These are phyloP conservation scores for Pistacia atlantica DNA, from an alignment of 345 rosid species.

Conservation along the genomic window DNA sequence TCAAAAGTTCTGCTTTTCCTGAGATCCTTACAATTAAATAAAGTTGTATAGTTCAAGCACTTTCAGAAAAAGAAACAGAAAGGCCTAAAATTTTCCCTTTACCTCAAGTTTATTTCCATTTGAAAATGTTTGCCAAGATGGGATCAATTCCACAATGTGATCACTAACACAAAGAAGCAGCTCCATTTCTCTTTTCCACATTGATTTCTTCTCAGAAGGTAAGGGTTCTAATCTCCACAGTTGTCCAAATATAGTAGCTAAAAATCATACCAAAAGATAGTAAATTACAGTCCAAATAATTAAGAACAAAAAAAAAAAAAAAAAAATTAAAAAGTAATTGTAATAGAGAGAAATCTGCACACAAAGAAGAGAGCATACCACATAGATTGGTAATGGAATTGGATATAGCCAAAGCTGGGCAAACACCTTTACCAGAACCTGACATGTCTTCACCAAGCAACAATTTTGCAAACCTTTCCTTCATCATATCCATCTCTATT, in stretches of 20 bases:
- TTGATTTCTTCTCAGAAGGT: constrained; percentile 64
- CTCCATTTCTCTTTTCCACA: constrained; percentile 98
- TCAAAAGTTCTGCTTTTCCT: background rate
- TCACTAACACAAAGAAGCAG: constrained; percentile 83
- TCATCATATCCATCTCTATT: constrained; percentile 85
- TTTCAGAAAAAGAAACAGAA: background rate
- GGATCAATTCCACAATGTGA: constrained; percentile 89
- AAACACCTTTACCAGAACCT: constrained; percentile 93
- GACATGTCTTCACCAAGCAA: constrained; percentile 99
- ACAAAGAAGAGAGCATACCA: constrained; percentile 41
- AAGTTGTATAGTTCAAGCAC: background rate
- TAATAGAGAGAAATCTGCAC: background rate
- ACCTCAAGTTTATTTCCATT: constrained; percentile 95
- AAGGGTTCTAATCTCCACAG: constrained; percentile 93
- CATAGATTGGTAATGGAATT: constrained; percentile 96
- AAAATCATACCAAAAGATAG: background rate
- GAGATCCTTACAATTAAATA: background rate
- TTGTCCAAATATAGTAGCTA: constrained; percentile 92
- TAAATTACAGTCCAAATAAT: background rate
- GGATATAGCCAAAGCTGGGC: constrained; percentile 84
- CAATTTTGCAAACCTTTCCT: constrained; percentile 91
- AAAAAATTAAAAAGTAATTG: background rate
- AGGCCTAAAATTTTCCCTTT: background rate
- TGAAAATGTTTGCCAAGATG: constrained; percentile 86
- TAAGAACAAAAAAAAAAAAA: background rate